phyloP scores from a whole-genome alignment of 2,329 filamentous ascomycete species.

The Trichophyton mentagrophytes region DNA sequence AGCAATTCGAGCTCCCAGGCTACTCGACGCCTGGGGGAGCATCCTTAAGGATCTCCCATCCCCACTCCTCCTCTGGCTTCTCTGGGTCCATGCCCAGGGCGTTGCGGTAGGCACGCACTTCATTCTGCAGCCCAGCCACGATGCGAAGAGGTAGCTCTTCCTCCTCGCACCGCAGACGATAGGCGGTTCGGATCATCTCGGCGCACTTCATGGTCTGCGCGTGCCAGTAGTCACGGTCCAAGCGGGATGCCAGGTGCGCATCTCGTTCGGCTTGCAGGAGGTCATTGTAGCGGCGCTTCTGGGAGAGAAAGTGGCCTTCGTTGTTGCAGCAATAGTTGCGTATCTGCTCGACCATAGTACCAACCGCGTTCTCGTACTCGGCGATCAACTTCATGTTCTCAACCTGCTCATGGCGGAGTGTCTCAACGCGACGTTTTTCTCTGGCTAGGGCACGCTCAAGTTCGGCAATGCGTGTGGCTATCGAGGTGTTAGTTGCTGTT shows the following conservation, averaged over 20 bases:
- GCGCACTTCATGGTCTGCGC: constrained; percentile 35
- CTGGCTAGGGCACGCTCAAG: constrained; percentile 37
- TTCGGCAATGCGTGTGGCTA: constrained; percentile 37
- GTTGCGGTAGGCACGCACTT: constrained; percentile 37
- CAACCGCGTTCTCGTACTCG: constrained; percentile 36
- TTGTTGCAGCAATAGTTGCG: constrained; percentile 40
- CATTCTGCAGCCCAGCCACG: constrained; percentile 36
- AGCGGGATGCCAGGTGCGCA: constrained; percentile 36
- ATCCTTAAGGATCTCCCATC: constrained; percentile 37
- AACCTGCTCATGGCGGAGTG: constrained; percentile 34
- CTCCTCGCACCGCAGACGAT: constrained; percentile 37
- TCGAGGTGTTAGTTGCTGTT: background rate
- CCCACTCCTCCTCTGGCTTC: constrained; percentile 37
- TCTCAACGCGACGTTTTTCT: constrained; percentile 31
- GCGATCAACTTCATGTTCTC: constrained; percentile 38
- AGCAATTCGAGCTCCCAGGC: background rate
- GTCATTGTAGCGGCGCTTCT: constrained; percentile 38
- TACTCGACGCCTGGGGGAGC: constrained; percentile 11
- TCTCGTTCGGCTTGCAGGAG: constrained; percentile 40
- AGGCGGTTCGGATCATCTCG: constrained; percentile 38
- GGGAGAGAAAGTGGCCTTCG: constrained; percentile 35
- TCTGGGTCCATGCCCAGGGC: constrained; percentile 38
- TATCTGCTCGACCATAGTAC: constrained; percentile 38
- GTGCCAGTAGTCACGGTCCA: constrained; percentile 39
- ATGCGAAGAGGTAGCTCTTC: constrained; percentile 34